phyloP scores from a whole-genome alignment of 2,329 filamentous ascomycete species.

The Didymella pinodella region DNA sequence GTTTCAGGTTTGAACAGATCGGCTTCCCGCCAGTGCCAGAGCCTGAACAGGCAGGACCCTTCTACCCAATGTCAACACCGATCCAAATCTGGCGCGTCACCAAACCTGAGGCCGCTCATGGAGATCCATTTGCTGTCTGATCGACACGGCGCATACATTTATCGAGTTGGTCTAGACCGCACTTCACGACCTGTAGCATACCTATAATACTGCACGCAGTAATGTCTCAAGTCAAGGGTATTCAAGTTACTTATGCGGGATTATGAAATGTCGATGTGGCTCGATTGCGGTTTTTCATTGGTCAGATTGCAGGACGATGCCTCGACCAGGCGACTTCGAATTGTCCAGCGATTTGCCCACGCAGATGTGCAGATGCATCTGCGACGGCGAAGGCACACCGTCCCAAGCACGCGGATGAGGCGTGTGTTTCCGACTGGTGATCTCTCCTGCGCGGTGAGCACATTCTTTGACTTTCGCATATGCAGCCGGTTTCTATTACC shows the following conservation, averaged over 20 bases:
- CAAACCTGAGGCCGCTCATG: slow-evolving; percentile 26
- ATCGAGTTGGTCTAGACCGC: slow-evolving; percentile 32
- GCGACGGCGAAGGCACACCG: slow-evolving; percentile 23
- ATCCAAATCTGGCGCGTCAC: slow-evolving; percentile 64
- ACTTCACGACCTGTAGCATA: slow-evolving; percentile 24
- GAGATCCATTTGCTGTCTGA: slow-evolving; percentile 41
- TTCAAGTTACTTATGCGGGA: slow-evolving; percentile 23
- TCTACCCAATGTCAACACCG: slow-evolving; percentile 67
- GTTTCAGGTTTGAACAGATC: slow-evolving; percentile 45
- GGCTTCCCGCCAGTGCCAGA: slow-evolving; percentile 44
- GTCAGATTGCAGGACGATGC: slow-evolving; percentile 17
- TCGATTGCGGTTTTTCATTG: slow-evolving; percentile 29
- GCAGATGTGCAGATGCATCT: slow-evolving; percentile 25
- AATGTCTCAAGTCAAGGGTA: slow-evolving; percentile 26
- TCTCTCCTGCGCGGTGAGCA: slow-evolving; percentile 27
- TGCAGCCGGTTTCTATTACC: slow-evolving; percentile 34
- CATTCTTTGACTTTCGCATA: slow-evolving; percentile 24
- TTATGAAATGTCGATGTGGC: slow-evolving; percentile 30
- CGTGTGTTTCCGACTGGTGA: slow-evolving; percentile 30
- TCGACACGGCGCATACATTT: slow-evolving; percentile 13
- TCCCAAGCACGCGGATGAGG: slow-evolving; percentile 15
- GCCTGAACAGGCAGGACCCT: slow-evolving; percentile 65
- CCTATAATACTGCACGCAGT: slow-evolving; percentile 30
- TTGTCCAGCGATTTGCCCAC: slow-evolving; percentile 13
- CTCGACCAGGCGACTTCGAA: slow-evolving; percentile 7